Evolutionary conservation across 495 filamentous ascomycete species (phyloP), one percentile per base, ranked within the genome.

Genomic region (Aspergillus incahuasiensis): DNA sequence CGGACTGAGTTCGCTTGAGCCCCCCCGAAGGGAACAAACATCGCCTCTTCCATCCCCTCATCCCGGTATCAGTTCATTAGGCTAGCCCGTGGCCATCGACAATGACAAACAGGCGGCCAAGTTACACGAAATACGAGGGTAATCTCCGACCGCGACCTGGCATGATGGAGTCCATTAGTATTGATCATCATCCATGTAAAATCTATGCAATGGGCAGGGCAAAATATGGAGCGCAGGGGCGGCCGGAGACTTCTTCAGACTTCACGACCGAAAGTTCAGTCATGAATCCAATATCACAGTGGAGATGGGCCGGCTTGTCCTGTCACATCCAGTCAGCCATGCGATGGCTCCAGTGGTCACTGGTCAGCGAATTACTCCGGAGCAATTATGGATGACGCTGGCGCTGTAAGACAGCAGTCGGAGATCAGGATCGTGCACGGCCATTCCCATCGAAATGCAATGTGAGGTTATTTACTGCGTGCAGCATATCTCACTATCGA

Each of bases 401-500:
- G 32, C 32, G n/a, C 38, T 16, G 38, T 16, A 40, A 40, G 38
- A 40, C 38, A 16, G 38, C 2, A 16, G 38, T 40, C 38, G 38
- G 38, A 40, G 38, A 40, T 40, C 39, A 40, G 22, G 61, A 57
- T 63, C 60, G 57, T 63, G 53, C 60, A 59, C 60, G 24, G 43
- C 21, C 43, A 22, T 8, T 40, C 38, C n/a, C n/a, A 18, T 40
- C 38, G 5, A 34, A 30, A 58, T 64, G 62, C 62, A 64, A 64
- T 64, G 62, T 64, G 60, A 64, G 62, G 62, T 64, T 64, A 64
- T 61, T 64, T 60, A 58, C 58, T 64, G 58, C 62, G 54, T 64
- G 62, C 62, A 64, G 61, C 12, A 52, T 20, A 42, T 13, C 21
- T 28, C 16, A 25, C 45, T 24, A 11, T 16, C 13, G 25, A 32